Conservation (phyloP, 1,139 yeast genomes). For the Magnusiomyces fungicola region DNA sequence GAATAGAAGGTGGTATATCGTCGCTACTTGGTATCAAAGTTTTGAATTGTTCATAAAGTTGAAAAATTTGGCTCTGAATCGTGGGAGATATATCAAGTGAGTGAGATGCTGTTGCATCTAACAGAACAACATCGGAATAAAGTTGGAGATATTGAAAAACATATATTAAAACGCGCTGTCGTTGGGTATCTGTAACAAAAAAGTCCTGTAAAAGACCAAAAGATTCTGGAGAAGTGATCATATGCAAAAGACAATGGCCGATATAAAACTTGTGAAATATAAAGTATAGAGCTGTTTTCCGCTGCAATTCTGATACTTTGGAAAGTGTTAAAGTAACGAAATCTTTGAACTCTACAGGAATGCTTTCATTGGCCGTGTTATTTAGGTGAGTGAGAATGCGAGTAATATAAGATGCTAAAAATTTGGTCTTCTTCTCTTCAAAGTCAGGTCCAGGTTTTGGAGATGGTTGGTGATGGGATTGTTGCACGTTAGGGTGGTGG, state of each 20-base stretch:
- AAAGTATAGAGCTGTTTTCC: constrained; percentile 17
- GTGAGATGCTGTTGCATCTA: constrained; percentile 2
- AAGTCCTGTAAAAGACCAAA: constrained; percentile 24
- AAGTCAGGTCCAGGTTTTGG: constrained; percentile 10
- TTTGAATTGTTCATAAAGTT: constrained; percentile 5
- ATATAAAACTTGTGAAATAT: constrained; percentile 24
- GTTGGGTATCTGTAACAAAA: constrained; percentile 23
- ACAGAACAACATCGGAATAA: constrained; percentile 10
- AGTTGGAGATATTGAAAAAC: constrained; percentile 17
- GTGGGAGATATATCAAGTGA: constrained; percentile 2
- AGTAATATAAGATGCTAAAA: constrained; percentile 17
- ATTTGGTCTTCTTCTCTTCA: constrained; percentile 17
- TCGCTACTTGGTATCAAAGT: neutral
- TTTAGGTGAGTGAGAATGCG: constrained; percentile 21
- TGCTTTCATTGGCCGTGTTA: constrained; percentile 20
- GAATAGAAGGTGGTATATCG: constrained; percentile 2
- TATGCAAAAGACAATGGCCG: constrained; percentile 19
- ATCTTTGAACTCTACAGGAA: constrained; percentile 22
- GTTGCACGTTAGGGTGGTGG: no score
- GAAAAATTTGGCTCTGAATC: neutral
- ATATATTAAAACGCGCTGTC: constrained; percentile 22
- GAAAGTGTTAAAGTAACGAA: constrained; percentile 20
- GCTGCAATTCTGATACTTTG: constrained; percentile 18
- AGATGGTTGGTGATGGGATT: constrained; percentile 9
- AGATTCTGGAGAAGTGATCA: constrained; percentile 23